phyloP scores from a whole-genome alignment of 2,329 filamentous ascomycete species.

The Pseudocercospora eumusae region DNA sequence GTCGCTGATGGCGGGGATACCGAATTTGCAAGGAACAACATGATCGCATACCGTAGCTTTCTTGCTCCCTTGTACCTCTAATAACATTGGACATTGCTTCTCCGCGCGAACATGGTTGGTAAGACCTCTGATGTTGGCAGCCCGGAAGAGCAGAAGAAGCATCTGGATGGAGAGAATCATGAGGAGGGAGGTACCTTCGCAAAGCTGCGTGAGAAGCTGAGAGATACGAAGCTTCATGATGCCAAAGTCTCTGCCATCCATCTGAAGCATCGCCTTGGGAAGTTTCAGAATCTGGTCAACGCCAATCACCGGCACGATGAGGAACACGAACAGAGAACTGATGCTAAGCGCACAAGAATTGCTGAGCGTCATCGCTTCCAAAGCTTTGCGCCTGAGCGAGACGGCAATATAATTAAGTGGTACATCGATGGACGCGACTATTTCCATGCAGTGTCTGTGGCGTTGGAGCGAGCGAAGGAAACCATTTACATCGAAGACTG shows the following conservation, averaged over 20 bases:
- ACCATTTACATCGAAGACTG: constrained; percentile 95
- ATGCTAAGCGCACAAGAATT: constrained; percentile 74
- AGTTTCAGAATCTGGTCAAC: constrained; percentile 72
- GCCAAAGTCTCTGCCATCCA: constrained; percentile 49
- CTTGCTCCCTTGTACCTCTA: neutral
- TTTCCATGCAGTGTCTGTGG: constrained; percentile 86
- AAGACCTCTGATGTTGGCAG: constrained; percentile 27
- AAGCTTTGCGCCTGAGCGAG: constrained; percentile 86
- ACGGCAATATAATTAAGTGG: constrained; percentile 85
- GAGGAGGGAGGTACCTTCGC: constrained; percentile 18
- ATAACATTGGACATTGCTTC: neutral
- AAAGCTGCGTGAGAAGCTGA: constrained; percentile 25
- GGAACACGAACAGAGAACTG: constrained; percentile 80
- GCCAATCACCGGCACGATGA: constrained; percentile 90
- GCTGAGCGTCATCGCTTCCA: constrained; percentile 76
- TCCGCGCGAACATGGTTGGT: constrained; percentile 24
- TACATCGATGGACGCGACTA: constrained; percentile 96
- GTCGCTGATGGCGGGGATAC: neutral
- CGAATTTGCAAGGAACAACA: constrained; percentile 4
- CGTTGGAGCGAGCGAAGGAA: constrained; percentile 86
- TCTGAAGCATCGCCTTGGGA: constrained; percentile 64
- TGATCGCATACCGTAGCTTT: neutral
- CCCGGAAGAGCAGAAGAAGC: constrained; percentile 24
- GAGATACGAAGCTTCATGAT: constrained; percentile 29
- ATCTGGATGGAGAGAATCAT: constrained; percentile 21